Conservation (phyloP, 352 stramenopile genomes). For the Phytopythium vexans region DNA sequence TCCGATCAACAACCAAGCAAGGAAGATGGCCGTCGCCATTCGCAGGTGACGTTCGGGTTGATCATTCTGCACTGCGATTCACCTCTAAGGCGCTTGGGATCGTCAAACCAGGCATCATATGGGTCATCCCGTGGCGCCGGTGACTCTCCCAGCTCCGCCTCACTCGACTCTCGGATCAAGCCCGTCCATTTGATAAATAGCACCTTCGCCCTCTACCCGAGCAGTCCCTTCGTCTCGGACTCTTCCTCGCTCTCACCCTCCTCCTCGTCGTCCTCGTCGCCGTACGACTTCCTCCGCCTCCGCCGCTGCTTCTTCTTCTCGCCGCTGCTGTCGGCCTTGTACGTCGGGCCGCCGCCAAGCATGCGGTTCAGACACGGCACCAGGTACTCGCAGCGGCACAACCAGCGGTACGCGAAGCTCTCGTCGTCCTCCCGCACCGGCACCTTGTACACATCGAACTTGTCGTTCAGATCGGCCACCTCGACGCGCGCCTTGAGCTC, state of each 20-base stretch:
- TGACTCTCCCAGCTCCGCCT: background rate
- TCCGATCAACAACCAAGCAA: background rate
- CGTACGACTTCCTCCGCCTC: slow-evolving; percentile 26
- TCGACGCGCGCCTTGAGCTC: slow-evolving; percentile 62
- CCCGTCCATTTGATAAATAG: slow-evolving; percentile 17
- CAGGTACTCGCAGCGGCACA: slow-evolving; percentile 73
- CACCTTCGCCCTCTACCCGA: slow-evolving; percentile 25
- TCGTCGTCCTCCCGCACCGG: slow-evolving; percentile 24
- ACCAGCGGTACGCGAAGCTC: slow-evolving; percentile 60
- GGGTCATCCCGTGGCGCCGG: slow-evolving; percentile 52
- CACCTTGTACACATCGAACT: slow-evolving; percentile 35
- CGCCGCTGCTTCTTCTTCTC: slow-evolving; percentile 29
- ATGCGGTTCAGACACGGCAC: slow-evolving; percentile 66
- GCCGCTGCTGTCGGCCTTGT: slow-evolving; percentile 36
- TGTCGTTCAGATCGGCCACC: slow-evolving; percentile 59
- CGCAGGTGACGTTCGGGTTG: slow-evolving; percentile 14
- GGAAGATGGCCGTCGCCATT: slow-evolving; percentile 40
- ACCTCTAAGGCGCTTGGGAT: too few species aligned
- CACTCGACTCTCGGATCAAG: slow-evolving; percentile 7
- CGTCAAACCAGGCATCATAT: slow-evolving; percentile 44
- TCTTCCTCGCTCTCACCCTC: slow-evolving; percentile 24
- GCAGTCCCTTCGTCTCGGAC: slow-evolving; percentile 43
- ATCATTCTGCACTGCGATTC: background rate
- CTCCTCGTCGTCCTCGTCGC: slow-evolving; percentile 15
- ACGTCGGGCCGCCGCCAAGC: slow-evolving; percentile 62